Conservation (phyloP, 306 rosid species). For the Senna tora region DNA sequence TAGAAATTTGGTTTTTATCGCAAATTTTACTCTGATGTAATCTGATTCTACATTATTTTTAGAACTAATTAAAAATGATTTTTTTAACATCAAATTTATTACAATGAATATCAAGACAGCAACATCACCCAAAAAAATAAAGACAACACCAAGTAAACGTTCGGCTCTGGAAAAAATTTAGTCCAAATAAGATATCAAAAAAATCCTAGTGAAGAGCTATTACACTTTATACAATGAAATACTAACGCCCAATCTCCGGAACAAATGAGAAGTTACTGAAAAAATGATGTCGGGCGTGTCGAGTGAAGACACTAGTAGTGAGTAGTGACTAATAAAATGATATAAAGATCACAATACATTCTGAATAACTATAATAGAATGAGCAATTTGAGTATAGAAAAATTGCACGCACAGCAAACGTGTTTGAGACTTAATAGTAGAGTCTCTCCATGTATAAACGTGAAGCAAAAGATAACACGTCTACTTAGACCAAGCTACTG, state of each 20-base stretch:
- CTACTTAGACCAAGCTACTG: conserved; percentile 96
- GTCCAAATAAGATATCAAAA: no score
- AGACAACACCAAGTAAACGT: no score
- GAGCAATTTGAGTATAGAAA: neutral
- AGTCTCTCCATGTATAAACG: neutral
- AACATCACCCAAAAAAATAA: no score
- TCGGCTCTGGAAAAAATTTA: no score
- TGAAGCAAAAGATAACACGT: neutral
- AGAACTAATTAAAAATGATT: no score
- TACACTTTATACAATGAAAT: neutral
- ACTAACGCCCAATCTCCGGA: neutral
- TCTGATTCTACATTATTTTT: no score
- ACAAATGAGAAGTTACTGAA: neutral
- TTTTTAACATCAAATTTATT: no score
- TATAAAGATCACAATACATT: conserved; percentile 11
- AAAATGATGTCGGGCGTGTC: neutral
- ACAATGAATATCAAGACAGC: no score
- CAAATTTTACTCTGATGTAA: no score
- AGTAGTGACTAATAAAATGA: no score
- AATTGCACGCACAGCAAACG: conserved; percentile 19
- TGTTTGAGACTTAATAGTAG: neutral
- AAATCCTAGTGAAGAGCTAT: neutral
- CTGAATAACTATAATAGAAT: neutral
- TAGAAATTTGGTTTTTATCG: no score
- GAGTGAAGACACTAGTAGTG: neutral